These are phyloP conservation scores for Colletotrichum falcatum DNA, from an alignment of 2,329 filamentous ascomycete genomes.

Conservation along the genomic window DNA sequence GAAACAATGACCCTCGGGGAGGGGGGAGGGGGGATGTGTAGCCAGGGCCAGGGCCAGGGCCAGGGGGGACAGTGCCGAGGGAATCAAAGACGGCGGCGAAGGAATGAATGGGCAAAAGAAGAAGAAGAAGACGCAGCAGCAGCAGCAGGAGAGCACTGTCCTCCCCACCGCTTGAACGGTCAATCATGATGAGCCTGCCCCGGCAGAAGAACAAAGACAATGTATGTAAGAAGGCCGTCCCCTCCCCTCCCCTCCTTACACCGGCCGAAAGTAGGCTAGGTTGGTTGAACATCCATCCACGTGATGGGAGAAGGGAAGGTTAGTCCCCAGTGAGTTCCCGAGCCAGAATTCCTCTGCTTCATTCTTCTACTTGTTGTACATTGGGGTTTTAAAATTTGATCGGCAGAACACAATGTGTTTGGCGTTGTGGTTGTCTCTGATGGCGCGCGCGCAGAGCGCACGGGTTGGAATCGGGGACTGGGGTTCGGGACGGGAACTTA, in stretches of 20 bases:
- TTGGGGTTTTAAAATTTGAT: conserved; percentile 35
- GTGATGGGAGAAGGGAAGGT: conserved; percentile 33
- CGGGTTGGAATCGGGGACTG: conserved; percentile 7
- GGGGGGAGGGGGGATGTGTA: background rate
- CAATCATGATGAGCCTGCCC: conserved; percentile 24
- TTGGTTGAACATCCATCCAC: conserved; percentile 26
- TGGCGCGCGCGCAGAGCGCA: conserved; percentile 23
- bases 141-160: conserved; percentile 18
- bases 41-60: conserved; percentile 24
- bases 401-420: conserved; percentile 40
- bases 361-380: conserved; percentile 26
- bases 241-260: background rate
- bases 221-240: conserved; percentile 24
- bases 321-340: background rate
- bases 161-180: conserved; percentile 17
- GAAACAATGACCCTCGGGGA: conserved; percentile 34
- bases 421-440: conserved; percentile 40
- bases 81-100: conserved; percentile 29
- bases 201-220: conserved; percentile 39
- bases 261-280: conserved; percentile 34
- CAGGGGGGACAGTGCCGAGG: conserved; percentile 32
- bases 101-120: conserved; percentile 35
- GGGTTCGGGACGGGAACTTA: conserved; percentile 36
- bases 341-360: conserved; percentile 16
- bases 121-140: conserved; percentile 2